Evolutionary conservation across 2,329 filamentous ascomycete species (phyloP), one percentile per base, ranked within the genome.

Genomic region (Clarireedia hainanense): DNA sequence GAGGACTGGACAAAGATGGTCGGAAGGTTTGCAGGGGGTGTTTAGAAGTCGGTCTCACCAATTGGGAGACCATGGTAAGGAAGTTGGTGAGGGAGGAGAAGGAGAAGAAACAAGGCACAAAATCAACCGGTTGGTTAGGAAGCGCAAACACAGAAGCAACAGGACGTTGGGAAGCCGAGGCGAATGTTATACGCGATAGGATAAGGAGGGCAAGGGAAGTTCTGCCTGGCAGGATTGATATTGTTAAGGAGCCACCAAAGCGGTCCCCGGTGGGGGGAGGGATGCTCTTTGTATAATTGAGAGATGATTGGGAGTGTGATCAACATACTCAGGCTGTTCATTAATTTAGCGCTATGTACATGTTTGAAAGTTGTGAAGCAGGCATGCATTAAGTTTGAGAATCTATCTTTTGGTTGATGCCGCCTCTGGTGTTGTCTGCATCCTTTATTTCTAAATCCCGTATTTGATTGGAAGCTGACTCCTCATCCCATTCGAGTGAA

Each of bases 61-160:
- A 96, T 68, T 96, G 91, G 91, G 80, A 80, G 47, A 79, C 77
- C 27, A 97, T 97, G 87, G 84, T 94, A 20, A 75, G 76, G 10
- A 77, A 78, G 56, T 76, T 95, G 47, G 66, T 68, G 10, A 64
- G 65, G 43, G 72, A 75, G 10, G 71, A 73, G 26, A 65, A 58
- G 48, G 58, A 63, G 37, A 54, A 51, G 39, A 67, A 61, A 15
- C 39, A 26, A 15, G 56, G 52, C 30, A 52, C 10, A n/a, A 6
- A 9, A 24, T 43, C 42, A 45, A 24, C 46, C n/a, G 58, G 65
- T 4, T 68, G 68, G 67, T 56, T 69, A 43, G 65, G 65, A 7
- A 63, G 64, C 55, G 62, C 59, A n/a, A 55, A 55, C 5, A 56
- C 59, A 15, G 61, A 63, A 34, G 56, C 58, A 1, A 45, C 63